These are phyloP conservation scores for Microbotryum silenes-acaulis DNA, from an alignment of 1,284 basidiomycete species.

Conservation along the genomic window DNA sequence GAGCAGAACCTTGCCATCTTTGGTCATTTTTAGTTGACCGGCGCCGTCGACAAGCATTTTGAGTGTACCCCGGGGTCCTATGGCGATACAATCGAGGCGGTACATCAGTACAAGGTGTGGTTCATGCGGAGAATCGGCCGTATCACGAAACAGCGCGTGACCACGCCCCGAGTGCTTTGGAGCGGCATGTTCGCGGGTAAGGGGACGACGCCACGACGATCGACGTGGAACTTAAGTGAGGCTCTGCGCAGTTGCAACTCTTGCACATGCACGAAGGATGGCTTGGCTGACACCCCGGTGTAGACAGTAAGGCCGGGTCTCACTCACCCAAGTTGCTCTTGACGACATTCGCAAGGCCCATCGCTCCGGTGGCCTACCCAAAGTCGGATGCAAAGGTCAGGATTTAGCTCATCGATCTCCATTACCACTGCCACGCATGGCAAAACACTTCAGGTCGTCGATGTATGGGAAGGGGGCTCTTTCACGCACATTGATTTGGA, in stretches of 20 bases:
- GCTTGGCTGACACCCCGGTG: too few species aligned
- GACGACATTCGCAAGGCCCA: slow-evolving; percentile 95
- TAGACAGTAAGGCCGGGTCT: too few species aligned
- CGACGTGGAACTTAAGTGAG: too few species aligned
- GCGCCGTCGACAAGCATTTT: slow-evolving; percentile 99
- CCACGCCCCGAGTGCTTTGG: background rate
- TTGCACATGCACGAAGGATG: too few species aligned
- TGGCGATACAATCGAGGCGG: background rate
- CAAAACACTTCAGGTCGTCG: background rate
- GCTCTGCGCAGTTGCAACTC: too few species aligned
- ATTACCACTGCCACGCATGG: background rate
- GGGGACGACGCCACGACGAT: too few species aligned
- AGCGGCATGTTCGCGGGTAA: background rate
- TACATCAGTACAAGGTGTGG: background rate
- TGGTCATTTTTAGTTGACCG: slow-evolving; percentile 99
- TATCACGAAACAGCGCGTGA: too few species aligned
- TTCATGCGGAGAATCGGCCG: too few species aligned
- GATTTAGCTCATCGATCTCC: background rate
- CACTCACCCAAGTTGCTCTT: slow-evolving; percentile 81
- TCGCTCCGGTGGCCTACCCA: slow-evolving; percentile 61
- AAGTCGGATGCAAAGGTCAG: slow-evolving; percentile 40
- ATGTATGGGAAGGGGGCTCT: background rate
- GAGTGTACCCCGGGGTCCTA: slow-evolving; percentile 87
- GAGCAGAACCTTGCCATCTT: slow-evolving; percentile 96
- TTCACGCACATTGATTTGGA: slow-evolving; percentile 21